A percentile compares a stretch with the other conserved stretches of the same genome.
Evolutionary conservation across 805 yeast genomes (phyloP).

Genomic region (Saccharomyces jurei): DNA sequence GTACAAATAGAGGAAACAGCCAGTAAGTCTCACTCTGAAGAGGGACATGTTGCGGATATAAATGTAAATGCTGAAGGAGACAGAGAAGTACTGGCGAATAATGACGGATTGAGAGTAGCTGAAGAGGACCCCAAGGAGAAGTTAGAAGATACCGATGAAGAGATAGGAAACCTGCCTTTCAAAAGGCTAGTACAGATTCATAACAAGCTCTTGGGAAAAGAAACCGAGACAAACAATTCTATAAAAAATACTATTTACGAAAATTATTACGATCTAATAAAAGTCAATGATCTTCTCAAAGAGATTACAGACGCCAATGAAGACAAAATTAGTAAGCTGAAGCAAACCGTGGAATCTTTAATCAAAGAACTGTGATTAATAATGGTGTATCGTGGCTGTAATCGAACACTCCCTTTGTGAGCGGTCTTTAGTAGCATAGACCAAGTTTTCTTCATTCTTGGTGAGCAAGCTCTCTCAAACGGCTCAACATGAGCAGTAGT

Average conservation of each 20-base stretch:
- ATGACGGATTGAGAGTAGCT: not conserved
- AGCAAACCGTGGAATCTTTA: conserved; percentile 6
- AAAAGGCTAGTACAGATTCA: conserved; percentile 21
- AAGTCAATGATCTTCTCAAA: conserved; percentile 49
- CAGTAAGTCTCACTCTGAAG: not conserved
- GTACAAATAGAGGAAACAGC: not conserved
- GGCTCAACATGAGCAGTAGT: not conserved
- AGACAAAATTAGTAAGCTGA: conserved; percentile 9
- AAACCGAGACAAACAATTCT: conserved; percentile 31
- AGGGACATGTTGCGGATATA: not conserved
- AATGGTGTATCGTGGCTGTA: not conserved
- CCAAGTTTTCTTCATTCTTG: not conserved
- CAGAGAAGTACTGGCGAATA: not conserved
- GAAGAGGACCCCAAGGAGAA: not conserved
- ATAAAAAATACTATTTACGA: conserved; percentile 68
- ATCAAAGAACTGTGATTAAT: not conserved
- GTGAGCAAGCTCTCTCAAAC: not conserved
- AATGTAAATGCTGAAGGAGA: not conserved
- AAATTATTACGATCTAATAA: conserved; percentile 65
- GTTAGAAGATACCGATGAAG: conserved; percentile 3
- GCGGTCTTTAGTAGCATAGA: not conserved
- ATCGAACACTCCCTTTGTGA: not conserved
- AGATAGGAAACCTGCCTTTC: conserved; percentile 12
- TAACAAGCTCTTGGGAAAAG: conserved; percentile 22
- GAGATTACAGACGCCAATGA: conserved; percentile 14